Evolutionary conservation across 2,329 filamentous ascomycete genomes (phyloP).

Genomic region (Hymenoscyphus scutula): DNA sequence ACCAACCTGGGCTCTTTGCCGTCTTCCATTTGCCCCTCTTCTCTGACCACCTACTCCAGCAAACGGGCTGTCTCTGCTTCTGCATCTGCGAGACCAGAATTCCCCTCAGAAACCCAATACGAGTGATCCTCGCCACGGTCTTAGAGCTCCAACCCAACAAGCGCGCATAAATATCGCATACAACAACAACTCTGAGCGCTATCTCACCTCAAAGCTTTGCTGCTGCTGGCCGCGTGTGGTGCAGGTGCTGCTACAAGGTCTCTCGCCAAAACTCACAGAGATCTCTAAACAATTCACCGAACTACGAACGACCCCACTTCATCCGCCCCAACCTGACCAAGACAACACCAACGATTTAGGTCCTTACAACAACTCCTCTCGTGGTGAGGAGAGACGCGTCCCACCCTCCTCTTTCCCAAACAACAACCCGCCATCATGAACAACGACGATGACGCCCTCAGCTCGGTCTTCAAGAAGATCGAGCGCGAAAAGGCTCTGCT

Average conservation of each 20-base stretch:
- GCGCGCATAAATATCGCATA: constrained; percentile 3
- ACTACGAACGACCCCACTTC: constrained; percentile 4
- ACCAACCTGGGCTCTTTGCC: too few species aligned
- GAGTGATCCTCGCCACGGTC: background rate
- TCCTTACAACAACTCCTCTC: constrained; percentile 12
- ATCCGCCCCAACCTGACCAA: background rate
- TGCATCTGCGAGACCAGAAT: too few species aligned
- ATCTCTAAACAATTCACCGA: constrained; percentile 4
- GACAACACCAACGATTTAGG: constrained; percentile 8
- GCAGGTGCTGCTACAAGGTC: background rate
- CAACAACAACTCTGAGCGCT: background rate
- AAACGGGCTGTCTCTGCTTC: background rate
- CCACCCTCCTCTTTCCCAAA: background rate
- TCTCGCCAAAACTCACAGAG: background rate
- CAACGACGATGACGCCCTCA: constrained; percentile 64
- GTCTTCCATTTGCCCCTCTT: background rate
- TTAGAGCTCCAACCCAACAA: background rate
- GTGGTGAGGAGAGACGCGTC: constrained; percentile 29
- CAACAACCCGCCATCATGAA: constrained; percentile 42
- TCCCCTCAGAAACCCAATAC: background rate
- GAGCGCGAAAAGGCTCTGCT: constrained; percentile 95
- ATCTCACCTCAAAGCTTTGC: background rate
- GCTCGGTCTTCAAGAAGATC: constrained; percentile 93
- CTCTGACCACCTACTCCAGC: background rate
- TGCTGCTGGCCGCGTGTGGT: too few species aligned